phyloP scores from a whole-genome alignment of 305 asterid species.

The Fraxinus greggii region DNA sequence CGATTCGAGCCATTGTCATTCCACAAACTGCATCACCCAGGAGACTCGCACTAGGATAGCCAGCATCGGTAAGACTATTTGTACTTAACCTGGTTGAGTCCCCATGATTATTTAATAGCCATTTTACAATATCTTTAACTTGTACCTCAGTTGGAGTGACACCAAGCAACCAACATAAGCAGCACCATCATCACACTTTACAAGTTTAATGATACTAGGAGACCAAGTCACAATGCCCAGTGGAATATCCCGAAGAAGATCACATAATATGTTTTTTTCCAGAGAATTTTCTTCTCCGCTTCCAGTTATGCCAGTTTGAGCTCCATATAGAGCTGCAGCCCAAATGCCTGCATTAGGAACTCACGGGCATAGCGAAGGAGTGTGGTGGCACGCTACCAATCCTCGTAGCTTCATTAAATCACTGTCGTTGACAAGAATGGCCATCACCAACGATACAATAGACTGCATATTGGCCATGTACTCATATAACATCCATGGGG shows the following conservation, averaged over 20 bases:
- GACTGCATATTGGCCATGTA: constrained; percentile 67
- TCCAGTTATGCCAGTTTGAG: constrained; percentile 49
- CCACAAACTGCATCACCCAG: constrained; percentile 68
- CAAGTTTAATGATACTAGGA: constrained; percentile 66
- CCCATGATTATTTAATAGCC: constrained; percentile 42
- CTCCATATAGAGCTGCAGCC: constrained; percentile 55
- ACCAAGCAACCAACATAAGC: constrained; percentile 64
- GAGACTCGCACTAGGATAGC: constrained; percentile 47
- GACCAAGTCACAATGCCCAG: constrained; percentile 51
- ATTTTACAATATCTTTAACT: constrained; percentile 42
- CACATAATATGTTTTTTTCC: constrained; percentile 57
- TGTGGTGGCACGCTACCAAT: constrained; percentile 66
- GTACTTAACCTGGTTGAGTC: constrained; percentile 59
- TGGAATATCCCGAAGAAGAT: constrained; percentile 58
- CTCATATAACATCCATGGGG: constrained; percentile 52
- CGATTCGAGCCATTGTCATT: constrained; percentile 54
- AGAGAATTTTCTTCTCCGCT: constrained; percentile 59
- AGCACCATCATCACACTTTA: constrained; percentile 69
- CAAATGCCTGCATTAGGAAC: constrained; percentile 58
- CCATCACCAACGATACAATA: constrained; percentile 57
- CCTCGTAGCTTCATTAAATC: constrained; percentile 61
- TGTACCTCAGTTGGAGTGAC: constrained; percentile 62
- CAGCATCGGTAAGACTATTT: constrained; percentile 49
- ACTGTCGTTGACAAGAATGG: constrained; percentile 35
- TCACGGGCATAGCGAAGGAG: constrained; percentile 55